Conservation (phyloP, 192 early-diverging fungal species). For the Entomortierella beljakovae region DNA sequence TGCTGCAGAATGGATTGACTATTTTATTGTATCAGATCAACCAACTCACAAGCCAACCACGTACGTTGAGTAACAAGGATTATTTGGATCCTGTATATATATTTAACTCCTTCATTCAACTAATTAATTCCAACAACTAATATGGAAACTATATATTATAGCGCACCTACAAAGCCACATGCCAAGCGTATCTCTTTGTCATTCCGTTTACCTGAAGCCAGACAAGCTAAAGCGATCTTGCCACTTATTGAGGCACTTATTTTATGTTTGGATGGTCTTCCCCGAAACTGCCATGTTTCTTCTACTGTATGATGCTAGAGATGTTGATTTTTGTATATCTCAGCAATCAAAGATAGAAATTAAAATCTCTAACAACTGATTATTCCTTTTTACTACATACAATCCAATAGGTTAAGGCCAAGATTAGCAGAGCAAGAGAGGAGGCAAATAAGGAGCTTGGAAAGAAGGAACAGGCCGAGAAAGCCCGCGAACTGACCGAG, state of each 20-base stretch:
- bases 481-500: slow-evolving; percentile 37
- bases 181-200: slow-evolving; percentile 50
- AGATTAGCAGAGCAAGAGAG: slow-evolving; percentile 48
- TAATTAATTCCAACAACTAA: too few relatives aligned
- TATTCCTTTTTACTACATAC: background rate
- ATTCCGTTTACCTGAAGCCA: slow-evolving; percentile 42
- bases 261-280: slow-evolving; percentile 48
- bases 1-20: slow-evolving; percentile 47
- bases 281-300: slow-evolving; percentile 36
- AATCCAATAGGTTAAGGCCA: slow-evolving; percentile 48
- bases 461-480: slow-evolving; percentile 37
- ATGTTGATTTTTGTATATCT: too few relatives aligned
- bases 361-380: background rate
- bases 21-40: slow-evolving; percentile 53
- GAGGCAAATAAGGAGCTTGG: slow-evolving; percentile 38
- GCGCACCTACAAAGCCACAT: slow-evolving; percentile 28
- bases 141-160: too few relatives aligned
- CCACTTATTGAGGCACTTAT: slow-evolving; percentile 47
- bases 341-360: too few relatives aligned
- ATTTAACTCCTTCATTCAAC: too few relatives aligned
- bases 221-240: slow-evolving; percentile 23
- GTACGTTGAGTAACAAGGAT: too few relatives aligned
- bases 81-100: too few relatives aligned
- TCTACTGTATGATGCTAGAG: slow-evolving; percentile 40
- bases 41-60: slow-evolving; percentile 30